These are phyloP conservation scores for Volvariella volvacea DNA, from an alignment of 1,284 basidiomycete genomes.

Conservation along the genomic window DNA sequence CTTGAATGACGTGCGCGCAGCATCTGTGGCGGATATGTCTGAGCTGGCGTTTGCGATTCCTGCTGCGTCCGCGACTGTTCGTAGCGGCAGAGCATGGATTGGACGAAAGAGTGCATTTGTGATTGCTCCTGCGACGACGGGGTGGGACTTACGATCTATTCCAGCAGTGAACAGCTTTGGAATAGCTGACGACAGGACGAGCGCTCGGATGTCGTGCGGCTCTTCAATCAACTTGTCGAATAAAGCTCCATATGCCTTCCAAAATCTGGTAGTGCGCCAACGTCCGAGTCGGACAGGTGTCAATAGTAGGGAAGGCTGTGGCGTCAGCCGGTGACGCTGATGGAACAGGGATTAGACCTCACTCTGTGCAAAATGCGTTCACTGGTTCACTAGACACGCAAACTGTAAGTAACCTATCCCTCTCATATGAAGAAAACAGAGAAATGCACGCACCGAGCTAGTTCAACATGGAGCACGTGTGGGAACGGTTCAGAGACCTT, in stretches of 20 bases:
- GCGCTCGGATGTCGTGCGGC: slow-evolving; percentile 51
- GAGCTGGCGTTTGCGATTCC: not conserved
- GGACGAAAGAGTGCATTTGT: too few relatives aligned
- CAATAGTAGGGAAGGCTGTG: too few relatives aligned
- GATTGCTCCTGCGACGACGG: too few relatives aligned
- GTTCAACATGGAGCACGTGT: slow-evolving; percentile 49
- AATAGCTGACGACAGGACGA: slow-evolving; percentile 66
- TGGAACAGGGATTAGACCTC: slow-evolving; percentile 4
- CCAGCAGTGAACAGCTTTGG: slow-evolving; percentile 79
- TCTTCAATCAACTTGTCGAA: slow-evolving; percentile 52
- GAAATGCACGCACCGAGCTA: slow-evolving; percentile 34
- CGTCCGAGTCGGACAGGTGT: too few relatives aligned
- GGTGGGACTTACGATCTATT: slow-evolving; percentile 61
- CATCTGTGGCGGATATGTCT: slow-evolving; percentile 25
- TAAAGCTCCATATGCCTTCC: slow-evolving; percentile 59
- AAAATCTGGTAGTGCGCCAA: too few relatives aligned
- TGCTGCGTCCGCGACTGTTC: not conserved
- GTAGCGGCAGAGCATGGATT: too few relatives aligned
- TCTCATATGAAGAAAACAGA: not conserved
- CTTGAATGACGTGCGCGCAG: slow-evolving; percentile 47
- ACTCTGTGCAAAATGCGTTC: slow-evolving; percentile 70
- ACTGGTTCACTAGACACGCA: slow-evolving; percentile 66
- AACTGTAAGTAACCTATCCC: not conserved
- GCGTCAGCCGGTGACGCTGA: too few relatives aligned
- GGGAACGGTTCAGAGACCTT: slow-evolving; percentile 47